Conservation (phyloP, 2,329 filamentous ascomycete genomes). For the Huntiella abstrusa region DNA sequence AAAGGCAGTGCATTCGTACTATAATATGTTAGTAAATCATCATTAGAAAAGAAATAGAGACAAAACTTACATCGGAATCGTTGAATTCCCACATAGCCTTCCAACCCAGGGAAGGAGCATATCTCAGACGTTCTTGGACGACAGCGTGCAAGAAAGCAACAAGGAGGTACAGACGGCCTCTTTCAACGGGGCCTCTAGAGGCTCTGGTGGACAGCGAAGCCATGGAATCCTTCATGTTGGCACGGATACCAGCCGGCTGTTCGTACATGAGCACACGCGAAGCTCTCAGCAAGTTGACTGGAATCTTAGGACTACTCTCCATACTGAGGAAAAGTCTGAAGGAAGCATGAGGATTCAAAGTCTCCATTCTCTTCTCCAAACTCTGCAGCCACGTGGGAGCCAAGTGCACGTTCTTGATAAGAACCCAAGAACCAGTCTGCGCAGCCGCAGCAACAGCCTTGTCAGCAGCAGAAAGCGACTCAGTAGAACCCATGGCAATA, state of each 20-base stretch:
- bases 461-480: constrained; percentile 79
- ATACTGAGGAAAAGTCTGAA: constrained; percentile 95
- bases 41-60: not conserved
- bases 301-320: constrained; percentile 93
- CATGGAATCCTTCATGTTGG: constrained; percentile 97
- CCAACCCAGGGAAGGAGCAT: constrained; percentile 87
- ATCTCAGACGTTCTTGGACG: constrained; percentile 82
- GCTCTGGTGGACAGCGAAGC: constrained; percentile 60
- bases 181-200: constrained; percentile 71
- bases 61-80: constrained; percentile 74
- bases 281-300: constrained; percentile 82
- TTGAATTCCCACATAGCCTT: constrained; percentile 99
- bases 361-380: constrained; percentile 89
- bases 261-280: constrained; percentile 95
- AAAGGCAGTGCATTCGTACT: constrained; percentile 89
- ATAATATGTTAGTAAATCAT: constrained; percentile 19
- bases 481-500: constrained; percentile 97
- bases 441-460: constrained; percentile 89
- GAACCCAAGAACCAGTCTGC: constrained; percentile 81
- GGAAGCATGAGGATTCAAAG: constrained; percentile 78
- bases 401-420: constrained; percentile 97
- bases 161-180: constrained; percentile 72
- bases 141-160: constrained; percentile 92
- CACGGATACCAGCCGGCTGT: constrained; percentile 86
- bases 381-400: constrained; percentile 93